Conservation (phyloP, 2,329 filamentous ascomycete genomes). For the Anisogramma anomala region DNA sequence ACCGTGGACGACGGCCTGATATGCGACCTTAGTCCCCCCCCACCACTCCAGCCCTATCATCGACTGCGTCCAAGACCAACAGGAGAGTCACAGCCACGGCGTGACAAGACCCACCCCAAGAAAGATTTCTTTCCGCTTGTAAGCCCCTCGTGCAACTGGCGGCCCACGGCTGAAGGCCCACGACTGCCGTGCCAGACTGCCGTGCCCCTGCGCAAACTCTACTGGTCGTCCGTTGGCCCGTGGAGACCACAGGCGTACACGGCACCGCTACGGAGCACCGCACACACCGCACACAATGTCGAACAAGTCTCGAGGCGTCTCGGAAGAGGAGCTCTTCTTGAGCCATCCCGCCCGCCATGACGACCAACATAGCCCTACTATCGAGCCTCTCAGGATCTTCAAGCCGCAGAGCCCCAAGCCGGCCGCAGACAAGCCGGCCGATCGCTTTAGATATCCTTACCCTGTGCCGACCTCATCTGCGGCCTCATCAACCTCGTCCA, state of each 20-base stretch:
- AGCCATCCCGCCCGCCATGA: conserved; percentile 37
- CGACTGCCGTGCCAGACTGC: not conserved
- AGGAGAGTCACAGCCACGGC: conserved; percentile 4
- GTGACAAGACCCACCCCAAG: not conserved
- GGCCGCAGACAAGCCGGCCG: conserved; percentile 24
- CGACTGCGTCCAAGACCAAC: conserved; percentile 6
- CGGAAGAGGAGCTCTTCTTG: conserved; percentile 78
- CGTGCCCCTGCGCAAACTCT: conserved; percentile 16
- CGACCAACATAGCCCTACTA: conserved; percentile 59
- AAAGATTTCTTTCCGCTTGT: too few species aligned
- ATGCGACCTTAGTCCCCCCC: conserved; percentile 13
- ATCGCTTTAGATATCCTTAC: conserved; percentile 41
- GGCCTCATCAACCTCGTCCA: conserved; percentile 29
- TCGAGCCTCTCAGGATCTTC: conserved; percentile 75
- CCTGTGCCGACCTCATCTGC: conserved; percentile 27
- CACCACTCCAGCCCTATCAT: conserved; percentile 8
- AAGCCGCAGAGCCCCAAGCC: conserved; percentile 61
- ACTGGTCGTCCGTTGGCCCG: conserved; percentile 1
- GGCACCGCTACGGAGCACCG: too few species aligned
- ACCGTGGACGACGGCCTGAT: conserved; percentile 12
- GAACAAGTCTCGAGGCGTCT: conserved; percentile 49
- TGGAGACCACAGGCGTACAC: conserved; percentile 13
- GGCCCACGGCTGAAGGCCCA: too few species aligned
- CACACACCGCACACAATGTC: conserved; percentile 24
- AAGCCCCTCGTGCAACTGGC: not conserved